phyloP scores from a whole-genome alignment of 1,284 basidiomycete species.

The Puccinia polysora region DNA sequence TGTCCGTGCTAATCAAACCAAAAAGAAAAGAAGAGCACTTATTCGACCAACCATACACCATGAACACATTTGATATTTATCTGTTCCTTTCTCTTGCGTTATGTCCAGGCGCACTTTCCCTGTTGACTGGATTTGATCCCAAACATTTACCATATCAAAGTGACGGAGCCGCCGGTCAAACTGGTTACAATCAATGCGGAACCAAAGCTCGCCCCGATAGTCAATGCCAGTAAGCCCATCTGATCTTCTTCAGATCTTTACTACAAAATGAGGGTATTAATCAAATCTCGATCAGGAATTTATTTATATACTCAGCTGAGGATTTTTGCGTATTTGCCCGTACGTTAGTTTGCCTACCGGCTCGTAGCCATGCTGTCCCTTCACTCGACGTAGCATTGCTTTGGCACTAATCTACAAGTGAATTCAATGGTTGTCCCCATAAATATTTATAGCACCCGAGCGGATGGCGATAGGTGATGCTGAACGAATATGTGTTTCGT shows the following conservation, averaged over 20 bases:
- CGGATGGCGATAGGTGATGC: constrained; percentile 47
- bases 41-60: no score
- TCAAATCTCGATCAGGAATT: constrained; percentile 12
- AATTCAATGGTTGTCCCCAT: no score
- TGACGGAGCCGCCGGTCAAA: constrained; percentile 19
- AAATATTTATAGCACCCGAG: constrained; percentile 31
- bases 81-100: constrained; percentile 16
- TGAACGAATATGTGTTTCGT: constrained; percentile 50
- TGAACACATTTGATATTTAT: no score
- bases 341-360: neutral
- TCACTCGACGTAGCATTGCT: neutral
- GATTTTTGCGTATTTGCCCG: constrained; percentile 42
- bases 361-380: neutral
- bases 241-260: neutral
- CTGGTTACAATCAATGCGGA: constrained; percentile 39
- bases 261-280: neutral
- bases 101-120: constrained; percentile 5
- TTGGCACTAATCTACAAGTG: neutral
- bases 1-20: no score
- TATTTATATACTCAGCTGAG: constrained; percentile 26
- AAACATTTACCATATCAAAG: constrained; percentile 24
- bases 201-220: constrained; percentile 16
- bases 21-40: no score
- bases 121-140: constrained; percentile 32
- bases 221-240: constrained; percentile 35